Evolutionary conservation across 2,329 filamentous ascomycete genomes (phyloP).

Genomic region (Aspergillus oerlinghausenensis): DNA sequence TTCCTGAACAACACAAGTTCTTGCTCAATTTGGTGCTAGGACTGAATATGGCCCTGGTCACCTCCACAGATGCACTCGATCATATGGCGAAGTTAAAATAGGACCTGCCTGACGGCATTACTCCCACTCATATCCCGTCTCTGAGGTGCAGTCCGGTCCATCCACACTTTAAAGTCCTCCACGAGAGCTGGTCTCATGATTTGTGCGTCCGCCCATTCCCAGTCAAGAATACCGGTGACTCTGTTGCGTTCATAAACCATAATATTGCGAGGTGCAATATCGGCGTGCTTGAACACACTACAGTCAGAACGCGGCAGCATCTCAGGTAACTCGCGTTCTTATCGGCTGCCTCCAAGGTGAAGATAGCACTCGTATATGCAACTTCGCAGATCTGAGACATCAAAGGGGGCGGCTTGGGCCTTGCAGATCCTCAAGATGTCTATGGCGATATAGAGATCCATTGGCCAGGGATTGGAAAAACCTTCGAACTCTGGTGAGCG

Average conservation of each 20-base stretch:
- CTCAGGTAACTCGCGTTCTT: conserved; percentile 15
- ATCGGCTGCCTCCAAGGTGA: conserved; percentile 17
- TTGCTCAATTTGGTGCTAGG: too few species aligned
- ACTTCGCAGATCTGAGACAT: conserved; percentile 15
- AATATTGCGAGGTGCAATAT: conserved; percentile 32
- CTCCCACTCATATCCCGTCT: conserved; percentile 26
- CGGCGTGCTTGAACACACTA: conserved; percentile 30
- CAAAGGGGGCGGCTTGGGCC: conserved; percentile 16
- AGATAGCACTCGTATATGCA: conserved; percentile 24
- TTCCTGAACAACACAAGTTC: too few species aligned
- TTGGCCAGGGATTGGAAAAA: conserved; percentile 20
- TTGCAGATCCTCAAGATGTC: conserved; percentile 21
- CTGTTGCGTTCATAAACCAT: conserved; percentile 21
- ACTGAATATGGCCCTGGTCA: too few species aligned
- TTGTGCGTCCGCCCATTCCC: conserved; percentile 36
- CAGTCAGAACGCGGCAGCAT: conserved; percentile 24
- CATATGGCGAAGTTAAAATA: too few species aligned
- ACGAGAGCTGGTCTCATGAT: conserved; percentile 23
- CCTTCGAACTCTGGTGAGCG: conserved; percentile 10
- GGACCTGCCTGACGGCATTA: conserved; percentile 18
- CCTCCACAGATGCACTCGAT: too few species aligned
- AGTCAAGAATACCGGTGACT: conserved; percentile 37
- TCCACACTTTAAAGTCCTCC: conserved; percentile 24
- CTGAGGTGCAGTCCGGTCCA: conserved; percentile 24
- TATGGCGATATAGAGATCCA: conserved; percentile 17